Evolutionary conservation across 805 yeast genomes (phyloP), one percentile per base, ranked within the genome.

Genomic region (Zygotorulaspora sp.): DNA sequence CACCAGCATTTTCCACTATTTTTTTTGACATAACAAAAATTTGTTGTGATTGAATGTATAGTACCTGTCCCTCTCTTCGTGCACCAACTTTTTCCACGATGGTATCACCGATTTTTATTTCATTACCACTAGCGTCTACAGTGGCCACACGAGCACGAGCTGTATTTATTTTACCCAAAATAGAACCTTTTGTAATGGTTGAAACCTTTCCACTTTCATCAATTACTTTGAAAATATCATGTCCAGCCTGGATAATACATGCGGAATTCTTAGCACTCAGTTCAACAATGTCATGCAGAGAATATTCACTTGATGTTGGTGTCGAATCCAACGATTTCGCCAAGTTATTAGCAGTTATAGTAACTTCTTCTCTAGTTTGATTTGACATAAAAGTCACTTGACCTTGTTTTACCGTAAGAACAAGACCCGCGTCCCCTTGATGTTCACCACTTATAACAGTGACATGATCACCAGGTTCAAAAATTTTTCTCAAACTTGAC

Each of bases 361-460:
- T 83, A 27, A 92, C 76, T 61, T 92, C 97, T 50, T 82, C 79
- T 53, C 77, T 78, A 1, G 95, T 80, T 63, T 88, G 88, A 58
- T 92, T 96, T 33, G 95, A 82, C 49, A 92, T 77, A 48, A 92
- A 72, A 0, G 95, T 85, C 17, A 89, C 97, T 44, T 87, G 85
- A 57, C 89, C 95, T 34, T 81, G 84, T 36, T 76, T 75, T 16
- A 86, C 77, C 49, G 78, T 74, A 28, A 92, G 88, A 35, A 92
- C 95, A 66, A 92, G 73, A 66, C 98, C 98, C 23, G 96, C 87
- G 56, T 89, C 96, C 55, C 90, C 96, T 36, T 78, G 71, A 61
- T 86, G 95, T 55, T 84, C 87, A 58, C 98, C 98, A 56, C 80
- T 85, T 25, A 84, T 75, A 21, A 90, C 92, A 41, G 95, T 80